Evolutionary conservation across 208 protist species (phyloP).

Genomic region (Trypanosoma boissoni): DNA sequence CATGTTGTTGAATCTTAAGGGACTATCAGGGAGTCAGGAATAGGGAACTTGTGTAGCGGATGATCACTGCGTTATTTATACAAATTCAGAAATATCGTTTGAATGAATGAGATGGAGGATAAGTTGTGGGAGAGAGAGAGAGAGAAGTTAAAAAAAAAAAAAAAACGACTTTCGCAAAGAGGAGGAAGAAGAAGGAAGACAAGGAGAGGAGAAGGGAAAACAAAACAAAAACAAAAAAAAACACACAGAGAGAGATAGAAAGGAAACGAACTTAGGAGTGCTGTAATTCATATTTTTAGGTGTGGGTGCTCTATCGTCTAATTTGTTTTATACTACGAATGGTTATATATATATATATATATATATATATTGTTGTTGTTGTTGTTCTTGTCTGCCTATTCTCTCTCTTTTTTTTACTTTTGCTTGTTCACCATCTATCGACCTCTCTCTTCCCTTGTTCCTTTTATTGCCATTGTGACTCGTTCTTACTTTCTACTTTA

Average conservation of each 20-base stretch:
- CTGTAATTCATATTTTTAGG: too few relatives aligned
- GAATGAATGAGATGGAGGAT: too few relatives aligned
- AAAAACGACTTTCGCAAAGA: neutral
- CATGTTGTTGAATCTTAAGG: constrained; percentile 69
- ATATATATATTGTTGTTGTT: too few relatives aligned
- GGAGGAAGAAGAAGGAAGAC: neutral
- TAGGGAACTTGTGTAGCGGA: too few relatives aligned
- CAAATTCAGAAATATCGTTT: too few relatives aligned
- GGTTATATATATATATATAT: too few relatives aligned
- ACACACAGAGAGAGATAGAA: neutral
- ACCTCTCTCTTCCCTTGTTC: neutral
- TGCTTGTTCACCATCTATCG: too few relatives aligned
- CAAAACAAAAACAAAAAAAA: neutral
- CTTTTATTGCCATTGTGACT: neutral
- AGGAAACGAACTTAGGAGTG: neutral
- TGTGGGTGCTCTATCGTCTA: too few relatives aligned
- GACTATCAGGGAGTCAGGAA: neutral
- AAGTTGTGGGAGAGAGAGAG: neutral
- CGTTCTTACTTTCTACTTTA: neutral
- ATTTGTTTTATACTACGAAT: too few relatives aligned
- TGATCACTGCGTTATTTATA: too few relatives aligned
- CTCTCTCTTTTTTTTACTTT: too few relatives aligned
- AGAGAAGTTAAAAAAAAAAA: constrained; percentile 4
- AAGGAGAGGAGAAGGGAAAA: neutral
- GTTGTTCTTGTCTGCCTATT: too few relatives aligned